phyloP scores from a whole-genome alignment of 2,329 filamentous ascomycete species.

The Lachnellula cervina region DNA sequence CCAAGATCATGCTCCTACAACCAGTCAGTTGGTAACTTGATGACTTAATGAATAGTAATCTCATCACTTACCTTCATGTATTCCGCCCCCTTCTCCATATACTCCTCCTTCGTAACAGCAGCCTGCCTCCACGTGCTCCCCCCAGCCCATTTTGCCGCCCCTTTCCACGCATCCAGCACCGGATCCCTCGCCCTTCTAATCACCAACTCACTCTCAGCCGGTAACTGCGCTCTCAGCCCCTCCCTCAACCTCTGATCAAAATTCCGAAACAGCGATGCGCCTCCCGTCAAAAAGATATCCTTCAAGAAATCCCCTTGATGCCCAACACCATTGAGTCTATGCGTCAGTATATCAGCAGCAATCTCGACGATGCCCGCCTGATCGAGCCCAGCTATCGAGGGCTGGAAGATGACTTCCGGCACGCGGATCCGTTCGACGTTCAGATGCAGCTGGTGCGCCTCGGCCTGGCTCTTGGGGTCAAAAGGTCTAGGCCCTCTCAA shows the following conservation, averaged over 20 bases:
- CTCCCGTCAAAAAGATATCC: conserved; percentile 93
- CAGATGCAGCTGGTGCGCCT: conserved; percentile 85
- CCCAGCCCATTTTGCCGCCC: conserved; percentile 79
- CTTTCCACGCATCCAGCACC: conserved; percentile 86
- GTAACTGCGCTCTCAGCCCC: conserved; percentile 69
- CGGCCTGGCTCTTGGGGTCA: conserved; percentile 70
- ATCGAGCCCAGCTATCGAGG: conserved; percentile 84
- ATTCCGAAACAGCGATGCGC: conserved; percentile 77
- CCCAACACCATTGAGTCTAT: conserved; percentile 60
- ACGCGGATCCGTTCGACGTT: conserved; percentile 96
- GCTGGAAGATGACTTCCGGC: conserved; percentile 89
- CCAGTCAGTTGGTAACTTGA: conserved; percentile 6
- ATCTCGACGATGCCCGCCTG: conserved; percentile 94
- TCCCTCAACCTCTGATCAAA: conserved; percentile 77
- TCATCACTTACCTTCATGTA: conserved; percentile 69
- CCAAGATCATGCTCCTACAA: conserved; percentile 61
- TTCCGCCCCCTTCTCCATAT: conserved; percentile 84
- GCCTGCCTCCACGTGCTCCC: conserved; percentile 54
- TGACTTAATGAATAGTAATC: background rate
- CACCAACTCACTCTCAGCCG: conserved; percentile 59
- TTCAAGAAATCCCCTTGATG: conserved; percentile 66
- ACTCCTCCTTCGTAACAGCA: conserved; percentile 76
- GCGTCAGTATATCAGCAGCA: conserved; percentile 79
- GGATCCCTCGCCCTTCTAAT: conserved; percentile 73
- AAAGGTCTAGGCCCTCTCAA: conserved; percentile 82